A percentile compares a stretch with the other conserved stretches of the same genome.
phyloP scores from a whole-genome alignment of 2,329 filamentous ascomycete genomes.

The Botrytis tulipae region DNA sequence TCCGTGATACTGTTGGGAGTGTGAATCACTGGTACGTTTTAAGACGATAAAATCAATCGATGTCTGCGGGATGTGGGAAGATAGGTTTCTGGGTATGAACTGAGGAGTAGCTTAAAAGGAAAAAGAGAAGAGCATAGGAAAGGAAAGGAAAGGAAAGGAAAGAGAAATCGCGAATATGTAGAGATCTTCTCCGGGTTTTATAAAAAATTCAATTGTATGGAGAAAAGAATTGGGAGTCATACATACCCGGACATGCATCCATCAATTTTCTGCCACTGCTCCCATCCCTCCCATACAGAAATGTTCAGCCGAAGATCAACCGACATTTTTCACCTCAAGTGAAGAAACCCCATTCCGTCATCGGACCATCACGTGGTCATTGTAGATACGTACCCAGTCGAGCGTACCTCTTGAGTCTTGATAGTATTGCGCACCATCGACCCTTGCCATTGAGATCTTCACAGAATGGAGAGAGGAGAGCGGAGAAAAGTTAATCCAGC shows the following conservation, averaged over 20 bases:
- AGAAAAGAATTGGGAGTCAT: slow-evolving; percentile 1
- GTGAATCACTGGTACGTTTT: background rate
- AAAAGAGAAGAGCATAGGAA: background rate
- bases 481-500: slow-evolving; percentile 1
- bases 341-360: background rate
- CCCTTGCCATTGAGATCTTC: background rate
- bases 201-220: background rate
- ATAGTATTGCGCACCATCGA: background rate
- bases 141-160: too few relatives aligned
- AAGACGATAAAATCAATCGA: background rate
- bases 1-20: background rate
- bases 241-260: background rate
- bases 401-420: background rate
- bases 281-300: too few relatives aligned
- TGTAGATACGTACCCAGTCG: background rate
- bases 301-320: background rate
- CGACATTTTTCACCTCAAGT: background rate
- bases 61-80: too few relatives aligned
- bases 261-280: slow-evolving; percentile 2
- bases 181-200: background rate
- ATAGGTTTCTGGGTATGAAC: background rate
- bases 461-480: background rate
- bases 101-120: background rate
- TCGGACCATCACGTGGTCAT: background rate
- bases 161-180: background rate